These are phyloP conservation scores for Arabis alpina DNA, from an alignment of 345 rosid species.

Conservation along the genomic window DNA sequence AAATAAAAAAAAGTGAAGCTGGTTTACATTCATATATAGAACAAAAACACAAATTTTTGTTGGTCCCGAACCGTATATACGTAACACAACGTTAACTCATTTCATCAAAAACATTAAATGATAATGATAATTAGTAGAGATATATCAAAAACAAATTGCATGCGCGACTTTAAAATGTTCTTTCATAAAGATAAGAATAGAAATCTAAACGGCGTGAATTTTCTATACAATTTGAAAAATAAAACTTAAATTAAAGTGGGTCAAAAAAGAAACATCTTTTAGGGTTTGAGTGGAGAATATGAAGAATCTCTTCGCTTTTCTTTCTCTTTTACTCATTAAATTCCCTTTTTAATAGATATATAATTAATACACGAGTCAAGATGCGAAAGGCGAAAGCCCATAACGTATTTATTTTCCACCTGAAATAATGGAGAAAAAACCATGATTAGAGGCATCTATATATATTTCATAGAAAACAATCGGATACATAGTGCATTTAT, in stretches of 20 bases:
- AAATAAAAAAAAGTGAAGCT: too few relatives aligned
- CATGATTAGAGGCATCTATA: not conserved
- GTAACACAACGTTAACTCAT: not conserved
- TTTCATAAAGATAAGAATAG: too few relatives aligned
- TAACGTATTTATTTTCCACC: slow-evolving; percentile 40
- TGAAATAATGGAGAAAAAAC: not conserved
- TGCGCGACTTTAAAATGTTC: slow-evolving; percentile 4
- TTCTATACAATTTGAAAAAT: slow-evolving; percentile 21
- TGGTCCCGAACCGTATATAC: too few relatives aligned
- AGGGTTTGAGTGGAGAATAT: slow-evolving; percentile 39
- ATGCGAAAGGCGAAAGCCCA: not conserved
- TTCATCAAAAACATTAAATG: not conserved
- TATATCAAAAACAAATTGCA: not conserved
- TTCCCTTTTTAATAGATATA: not conserved
- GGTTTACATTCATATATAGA: too few relatives aligned
- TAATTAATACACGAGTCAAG: slow-evolving; percentile 11
- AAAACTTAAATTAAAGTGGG: slow-evolving; percentile 24
- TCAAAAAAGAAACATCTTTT: slow-evolving; percentile 35
- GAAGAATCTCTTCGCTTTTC: slow-evolving; percentile 35
- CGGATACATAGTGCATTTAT: slow-evolving; percentile 19
- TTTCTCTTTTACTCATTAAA: slow-evolving; percentile 27
- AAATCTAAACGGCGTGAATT: slow-evolving; percentile 33
- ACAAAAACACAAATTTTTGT: too few relatives aligned
- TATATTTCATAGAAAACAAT: too few relatives aligned
- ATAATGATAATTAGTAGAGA: not conserved